phyloP scores from a whole-genome alignment of 1,284 basidiomycete genomes.

The Ustilago nuda region DNA sequence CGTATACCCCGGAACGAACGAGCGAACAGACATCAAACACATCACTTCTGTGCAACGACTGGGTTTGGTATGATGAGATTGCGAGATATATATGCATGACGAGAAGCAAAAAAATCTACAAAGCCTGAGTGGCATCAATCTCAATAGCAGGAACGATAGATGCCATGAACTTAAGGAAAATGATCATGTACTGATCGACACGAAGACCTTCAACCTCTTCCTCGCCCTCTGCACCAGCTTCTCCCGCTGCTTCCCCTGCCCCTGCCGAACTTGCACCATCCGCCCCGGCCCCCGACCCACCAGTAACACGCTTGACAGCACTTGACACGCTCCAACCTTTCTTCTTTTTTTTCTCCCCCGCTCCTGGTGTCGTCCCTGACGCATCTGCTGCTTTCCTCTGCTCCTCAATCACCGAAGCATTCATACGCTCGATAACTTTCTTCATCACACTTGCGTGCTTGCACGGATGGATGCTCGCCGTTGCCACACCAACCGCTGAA shows the following conservation, averaged over 20 bases:
- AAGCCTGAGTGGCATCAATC: conserved; percentile 65
- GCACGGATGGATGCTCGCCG: conserved; percentile 90
- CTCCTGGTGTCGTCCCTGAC: conserved; percentile 8
- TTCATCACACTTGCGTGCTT: conserved; percentile 99
- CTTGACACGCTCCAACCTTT: conserved; percentile 77
- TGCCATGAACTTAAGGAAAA: conserved; percentile 69
- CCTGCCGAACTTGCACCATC: not conserved
- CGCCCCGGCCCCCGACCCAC: conserved; percentile 62
- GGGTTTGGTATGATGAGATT: not conserved
- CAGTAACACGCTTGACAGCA: conserved; percentile 79
- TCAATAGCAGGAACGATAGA: conserved; percentile 68
- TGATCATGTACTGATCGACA: conserved; percentile 68
- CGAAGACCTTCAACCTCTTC: conserved; percentile 59
- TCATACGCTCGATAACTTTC: conserved; percentile 99
- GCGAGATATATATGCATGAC: not conserved
- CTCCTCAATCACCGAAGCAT: conserved; percentile 72
- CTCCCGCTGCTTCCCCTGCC: not conserved
- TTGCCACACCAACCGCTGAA: conserved; percentile 34
- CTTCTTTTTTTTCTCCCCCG: conserved; percentile 77
- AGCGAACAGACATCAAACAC: conserved; percentile 5
- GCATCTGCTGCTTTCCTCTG: conserved; percentile 70
- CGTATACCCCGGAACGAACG: conserved; percentile 29
- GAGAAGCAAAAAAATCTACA: conserved; percentile 12
- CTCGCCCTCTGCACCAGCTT: conserved; percentile 42
- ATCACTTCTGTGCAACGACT: not conserved